Evolutionary conservation across 352 stramenopile genomes (phyloP).

Genomic region (Blastocystis sp.): DNA sequence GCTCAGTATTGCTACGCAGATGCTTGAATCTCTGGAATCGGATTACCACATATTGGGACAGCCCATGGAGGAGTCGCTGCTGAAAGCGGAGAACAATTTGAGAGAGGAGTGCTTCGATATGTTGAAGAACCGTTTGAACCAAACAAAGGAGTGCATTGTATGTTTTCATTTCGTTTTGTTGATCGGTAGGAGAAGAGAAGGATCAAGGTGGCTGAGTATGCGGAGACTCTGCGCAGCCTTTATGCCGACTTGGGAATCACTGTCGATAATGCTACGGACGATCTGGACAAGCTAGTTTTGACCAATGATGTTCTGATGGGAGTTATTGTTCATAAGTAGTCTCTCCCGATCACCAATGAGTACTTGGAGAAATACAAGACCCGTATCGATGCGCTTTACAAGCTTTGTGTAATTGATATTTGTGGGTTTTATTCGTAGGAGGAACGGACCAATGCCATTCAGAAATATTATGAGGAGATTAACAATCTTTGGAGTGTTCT

Average conservation of each 20-base stretch:
- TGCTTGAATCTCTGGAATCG: background rate
- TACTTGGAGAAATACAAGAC: background rate
- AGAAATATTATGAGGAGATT: background rate
- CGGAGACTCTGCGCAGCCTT: background rate
- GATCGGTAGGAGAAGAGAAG: background rate
- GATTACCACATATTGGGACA: background rate
- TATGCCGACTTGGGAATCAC: background rate
- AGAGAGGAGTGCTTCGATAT: background rate
- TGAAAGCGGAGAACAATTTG: background rate
- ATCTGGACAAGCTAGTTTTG: background rate
- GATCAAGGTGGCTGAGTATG: background rate
- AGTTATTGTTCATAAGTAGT: background rate
- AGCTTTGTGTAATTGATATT: background rate
- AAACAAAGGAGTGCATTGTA: background rate
- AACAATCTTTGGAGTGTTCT: background rate
- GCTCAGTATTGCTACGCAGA: background rate
- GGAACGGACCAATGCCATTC: background rate
- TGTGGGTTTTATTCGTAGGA: no score
- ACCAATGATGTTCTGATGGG: background rate
- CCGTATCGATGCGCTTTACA: background rate
- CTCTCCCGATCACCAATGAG: background rate
- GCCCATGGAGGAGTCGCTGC: background rate
- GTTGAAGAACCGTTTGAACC: background rate
- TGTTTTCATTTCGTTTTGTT: background rate
- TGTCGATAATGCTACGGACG: background rate